Percentiles rank a stretch among this genome's conserved stretches.
Evolutionary conservation across 1,284 basidiomycete species (phyloP).

Genomic region (Coniferiporia sulphurascens): DNA sequence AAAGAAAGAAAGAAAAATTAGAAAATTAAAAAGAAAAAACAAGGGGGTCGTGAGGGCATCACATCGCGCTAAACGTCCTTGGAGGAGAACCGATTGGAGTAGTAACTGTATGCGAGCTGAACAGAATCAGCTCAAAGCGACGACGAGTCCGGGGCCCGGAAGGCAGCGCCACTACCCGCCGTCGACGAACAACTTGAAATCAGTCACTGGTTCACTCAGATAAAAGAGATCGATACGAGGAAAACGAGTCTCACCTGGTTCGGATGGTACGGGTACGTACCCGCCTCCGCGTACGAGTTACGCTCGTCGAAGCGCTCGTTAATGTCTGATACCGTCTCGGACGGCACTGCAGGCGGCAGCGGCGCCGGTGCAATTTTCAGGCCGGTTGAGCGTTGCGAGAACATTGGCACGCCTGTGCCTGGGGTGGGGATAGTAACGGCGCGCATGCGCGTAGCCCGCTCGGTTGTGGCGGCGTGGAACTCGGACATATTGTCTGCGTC

Average conservation of each 20-base stretch:
- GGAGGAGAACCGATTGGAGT: too few relatives aligned
- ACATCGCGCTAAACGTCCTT: too few relatives aligned
- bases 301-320: slow-evolving; percentile 22
- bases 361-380: slow-evolving; percentile 15
- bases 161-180: slow-evolving; percentile 17
- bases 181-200: slow-evolving; percentile 14
- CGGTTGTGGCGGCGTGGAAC: background rate
- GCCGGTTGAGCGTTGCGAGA: slow-evolving; percentile 8
- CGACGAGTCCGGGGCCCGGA: slow-evolving; percentile 15
- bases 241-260: slow-evolving; percentile 29
- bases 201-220: slow-evolving; percentile 12
- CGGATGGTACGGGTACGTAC: slow-evolving; percentile 31
- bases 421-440: background rate
- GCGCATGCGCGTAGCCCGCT: background rate
- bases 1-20: too few relatives aligned
- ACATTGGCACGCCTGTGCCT: background rate
- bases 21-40: too few relatives aligned
- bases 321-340: slow-evolving; percentile 14
- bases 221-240: background rate
- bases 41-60: too few relatives aligned
- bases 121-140: slow-evolving; percentile 6
- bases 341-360: slow-evolving; percentile 26
- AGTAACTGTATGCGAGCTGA: too few relatives aligned
- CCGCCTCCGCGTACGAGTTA: slow-evolving; percentile 23
- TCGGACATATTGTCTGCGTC: slow-evolving; percentile 25